Evolutionary conservation across 805 yeast species (phyloP), one percentile per base, ranked within the genome.

Genomic region (Maudiozyma turicensis): DNA sequence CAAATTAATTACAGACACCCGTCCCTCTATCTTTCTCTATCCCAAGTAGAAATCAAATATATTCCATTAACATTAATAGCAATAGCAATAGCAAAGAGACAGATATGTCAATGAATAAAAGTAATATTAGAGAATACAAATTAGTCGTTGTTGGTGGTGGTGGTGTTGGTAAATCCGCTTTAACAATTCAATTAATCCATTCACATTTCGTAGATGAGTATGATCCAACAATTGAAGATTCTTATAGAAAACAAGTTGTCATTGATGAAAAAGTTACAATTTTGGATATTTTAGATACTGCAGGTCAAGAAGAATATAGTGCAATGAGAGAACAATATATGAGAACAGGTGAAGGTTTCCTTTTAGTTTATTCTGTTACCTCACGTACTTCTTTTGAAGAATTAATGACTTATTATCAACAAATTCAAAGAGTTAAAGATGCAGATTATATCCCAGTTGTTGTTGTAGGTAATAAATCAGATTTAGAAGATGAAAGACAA

Each of bases 71-170:
- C 34, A 32, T 8, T 10, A 32, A 32, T 32, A 32, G 34, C 34
- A 32, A 32, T 32, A 32, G 34, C 34, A 32, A 9, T 4, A 13
- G 8, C n/a, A 20, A 44, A 29, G 13, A 44, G 13, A 37, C 32
- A 39, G 8, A 14, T 11, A 57, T 59, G 63, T 51, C 58, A 7
- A 45, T 57, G 44, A 58, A 54, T 32, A 61, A 59, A 49, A 55
- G 62, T n/a, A 68, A 66, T 43, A 73, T 78, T 49, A 77, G 84
- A 67, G 96, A 90, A 68, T 91, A 82, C 66, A 89, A 95, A 65
- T 71, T 93, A 51, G 99, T 93, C 5, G 97, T 91, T 43, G 96
- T 91, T 49, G 99, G 98, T 49, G 97, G 97, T 39, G 98, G 98
- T 64, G 97, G 96, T 70, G 99, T 93, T 49, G 99, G 99, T 70